A percentile compares a stretch with the other conserved stretches of the same genome.
Evolutionary conservation across 1,284 basidiomycete species (phyloP).

Genomic region (Wallemia ichthyophaga): DNA sequence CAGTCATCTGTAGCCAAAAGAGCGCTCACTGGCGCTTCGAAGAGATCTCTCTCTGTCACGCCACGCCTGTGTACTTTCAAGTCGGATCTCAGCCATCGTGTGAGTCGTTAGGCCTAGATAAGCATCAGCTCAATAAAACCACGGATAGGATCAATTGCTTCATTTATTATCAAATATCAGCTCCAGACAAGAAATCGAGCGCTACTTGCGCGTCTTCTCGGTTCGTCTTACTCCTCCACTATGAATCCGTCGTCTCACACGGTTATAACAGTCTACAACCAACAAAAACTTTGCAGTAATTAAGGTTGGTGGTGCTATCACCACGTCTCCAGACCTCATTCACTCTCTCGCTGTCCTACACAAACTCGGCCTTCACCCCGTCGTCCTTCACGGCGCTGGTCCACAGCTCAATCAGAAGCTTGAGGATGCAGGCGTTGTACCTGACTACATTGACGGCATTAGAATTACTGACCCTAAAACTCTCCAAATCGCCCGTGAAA

Average conservation of each 20-base stretch:
- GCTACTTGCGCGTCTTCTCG: constrained; percentile 83
- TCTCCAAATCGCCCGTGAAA: constrained; percentile 46
- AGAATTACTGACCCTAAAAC: constrained; percentile 81
- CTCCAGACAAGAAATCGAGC: constrained; percentile 77
- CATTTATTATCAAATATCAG: constrained; percentile 80
- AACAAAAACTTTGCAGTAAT: constrained; percentile 67
- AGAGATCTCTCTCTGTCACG: neutral
- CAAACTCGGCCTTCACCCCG: constrained; percentile 71
- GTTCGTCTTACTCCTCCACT: constrained; percentile 28
- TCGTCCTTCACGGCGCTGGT: constrained; percentile 80
- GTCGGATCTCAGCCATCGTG: neutral
- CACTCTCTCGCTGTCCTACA: constrained; percentile 77
- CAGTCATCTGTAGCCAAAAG: neutral
- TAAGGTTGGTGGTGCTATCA: constrained; percentile 77
- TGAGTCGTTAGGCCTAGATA: neutral
- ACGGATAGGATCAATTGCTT: constrained; percentile 12
- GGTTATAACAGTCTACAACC: constrained; percentile 23
- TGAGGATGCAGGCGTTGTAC: constrained; percentile 59
- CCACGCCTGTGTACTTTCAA: neutral
- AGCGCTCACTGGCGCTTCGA: neutral
- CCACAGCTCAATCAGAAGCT: constrained; percentile 77
- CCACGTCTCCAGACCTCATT: constrained; percentile 57
- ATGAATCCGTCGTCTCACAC: constrained; percentile 23
- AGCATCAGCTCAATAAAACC: neutral
- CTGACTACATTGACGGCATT: constrained; percentile 85